Evolutionary conservation across 2,329 filamentous ascomycete species (phyloP), one percentile per base, ranked within the genome.

Genomic region (Pseudogymnoascus sp.): DNA sequence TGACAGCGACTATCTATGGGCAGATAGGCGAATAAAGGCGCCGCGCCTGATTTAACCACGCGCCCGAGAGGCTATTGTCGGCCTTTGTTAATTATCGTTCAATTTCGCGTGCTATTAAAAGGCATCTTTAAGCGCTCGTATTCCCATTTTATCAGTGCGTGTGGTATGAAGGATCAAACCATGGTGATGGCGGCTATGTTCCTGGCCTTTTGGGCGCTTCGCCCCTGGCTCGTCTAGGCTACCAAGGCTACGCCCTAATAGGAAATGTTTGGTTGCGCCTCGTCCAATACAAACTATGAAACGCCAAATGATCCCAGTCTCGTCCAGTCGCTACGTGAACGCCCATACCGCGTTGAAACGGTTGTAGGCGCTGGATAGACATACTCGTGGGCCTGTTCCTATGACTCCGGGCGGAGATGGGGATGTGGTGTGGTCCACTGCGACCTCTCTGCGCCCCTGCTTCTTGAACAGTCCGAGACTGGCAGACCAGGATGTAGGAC

Each of bases 251-350:
- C 28, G 16, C 50, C 16, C 14, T 33, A 56, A 33, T 56, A 21
- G 50, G 25, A 56, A 56, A 56, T 33, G 50, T 56, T 56, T 56
- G n/a, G 25, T 56, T 56, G n/a, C 50, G 50, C 14, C 50, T 56
- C 50, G 50, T 10, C 50, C 50, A 56, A 56, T 56, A 56, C 50
- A 56, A 33, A 56, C 50, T 33, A 56, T 56, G 50, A 56, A 56
- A 56, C 50, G 50, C 28, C 50, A 56, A 56, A 33, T 33, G n/a
- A 56, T 56, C 50, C 50, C 50, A 33, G 50, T 56, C 50, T 25
- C 50, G 4, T 33, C 50, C 50, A 56, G 50, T 56, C 28, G 5
- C 50, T 56, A 56, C 50, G 50, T 56, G 50, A 56, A 56, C 50
- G 4, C 8, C n/a, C 50, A 56, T 33, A 56, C n/a, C 50, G 50